These are phyloP conservation scores for Paramecium caudatum DNA, from an alignment of 73 alveolate genomes.

Conservation along the genomic window DNA sequence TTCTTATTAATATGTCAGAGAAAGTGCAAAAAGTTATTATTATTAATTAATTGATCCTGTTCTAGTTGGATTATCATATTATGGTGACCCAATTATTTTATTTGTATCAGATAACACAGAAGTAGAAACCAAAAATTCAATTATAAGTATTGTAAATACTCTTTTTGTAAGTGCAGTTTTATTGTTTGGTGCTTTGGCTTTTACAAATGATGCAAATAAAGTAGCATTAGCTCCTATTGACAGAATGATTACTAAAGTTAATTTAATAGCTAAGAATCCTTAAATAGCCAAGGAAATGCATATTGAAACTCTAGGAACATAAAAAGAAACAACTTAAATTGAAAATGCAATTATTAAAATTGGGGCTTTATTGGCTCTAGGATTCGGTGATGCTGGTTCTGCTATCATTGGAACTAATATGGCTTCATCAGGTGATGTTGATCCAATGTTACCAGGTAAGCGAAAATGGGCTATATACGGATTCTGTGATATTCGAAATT, in stretches of 20 bases:
- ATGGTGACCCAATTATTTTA: slow-evolving; percentile 25
- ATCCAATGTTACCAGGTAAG: slow-evolving; percentile 88
- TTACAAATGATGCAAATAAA: slow-evolving; percentile 87
- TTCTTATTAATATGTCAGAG: slow-evolving; percentile 36
- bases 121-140: not conserved
- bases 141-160: slow-evolving; percentile 65
- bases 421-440: slow-evolving; percentile 86
- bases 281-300: slow-evolving; percentile 76
- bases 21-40: slow-evolving; percentile 20
- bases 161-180: slow-evolving; percentile 82
- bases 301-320: slow-evolving; percentile 68
- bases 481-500: slow-evolving; percentile 93
- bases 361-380: slow-evolving; percentile 90
- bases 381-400: slow-evolving; percentile 91
- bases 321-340: slow-evolving; percentile 91
- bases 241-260: slow-evolving; percentile 87
- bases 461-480: slow-evolving; percentile 89
- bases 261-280: slow-evolving; percentile 85
- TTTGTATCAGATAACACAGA: slow-evolving; percentile 47
- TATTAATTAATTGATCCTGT: not conserved
- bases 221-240: slow-evolving; percentile 91
- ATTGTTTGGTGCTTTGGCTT: slow-evolving; percentile 82
- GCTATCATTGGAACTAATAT: slow-evolving; percentile 85
- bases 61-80: not conserved
- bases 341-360: slow-evolving; percentile 98